These are phyloP conservation scores for Oehlia diaphana DNA, from an alignment of 192 early-diverging fungal species.

Conservation along the genomic window DNA sequence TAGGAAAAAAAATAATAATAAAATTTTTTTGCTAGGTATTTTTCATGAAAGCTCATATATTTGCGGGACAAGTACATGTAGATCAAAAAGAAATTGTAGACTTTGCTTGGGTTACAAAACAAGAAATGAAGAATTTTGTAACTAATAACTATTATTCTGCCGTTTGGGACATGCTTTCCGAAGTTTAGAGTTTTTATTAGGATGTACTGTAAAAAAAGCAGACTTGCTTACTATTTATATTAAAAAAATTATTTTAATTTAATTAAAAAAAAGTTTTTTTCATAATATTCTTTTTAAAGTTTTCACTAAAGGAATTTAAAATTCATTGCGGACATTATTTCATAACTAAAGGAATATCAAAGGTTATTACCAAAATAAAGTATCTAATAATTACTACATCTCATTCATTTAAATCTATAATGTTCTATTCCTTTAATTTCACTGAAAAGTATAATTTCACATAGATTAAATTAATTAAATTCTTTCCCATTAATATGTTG, in stretches of 20 bases:
- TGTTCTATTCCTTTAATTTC: no score
- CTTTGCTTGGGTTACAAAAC: constrained; percentile 75
- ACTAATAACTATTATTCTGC: constrained; percentile 49
- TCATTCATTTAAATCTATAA: no score
- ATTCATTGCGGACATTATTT: no score
- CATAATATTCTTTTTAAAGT: no score
- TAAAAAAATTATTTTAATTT: background rate
- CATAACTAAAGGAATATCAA: no score
- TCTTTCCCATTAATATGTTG: background rate
- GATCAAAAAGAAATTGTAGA: constrained; percentile 61
- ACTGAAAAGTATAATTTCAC: no score
- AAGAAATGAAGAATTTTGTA: constrained; percentile 60
- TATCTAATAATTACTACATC: no score
- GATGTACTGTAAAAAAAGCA: no score
- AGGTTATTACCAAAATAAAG: no score
- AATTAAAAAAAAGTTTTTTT: no score
- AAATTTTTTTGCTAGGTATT: constrained; percentile 59
- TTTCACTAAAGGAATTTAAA: no score
- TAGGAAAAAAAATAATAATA: background rate
- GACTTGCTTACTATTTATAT: background rate
- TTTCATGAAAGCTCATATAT: constrained; percentile 83
- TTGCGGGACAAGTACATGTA: constrained; percentile 69
- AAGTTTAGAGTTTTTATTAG: constrained; percentile 38
- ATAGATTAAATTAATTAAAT: no score
- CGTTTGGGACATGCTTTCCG: constrained; percentile 54